Evolutionary conservation across 2,329 filamentous ascomycete species (phyloP), one percentile per base, ranked within the genome.

Genomic region (Cryphonectria nitschkei): DNA sequence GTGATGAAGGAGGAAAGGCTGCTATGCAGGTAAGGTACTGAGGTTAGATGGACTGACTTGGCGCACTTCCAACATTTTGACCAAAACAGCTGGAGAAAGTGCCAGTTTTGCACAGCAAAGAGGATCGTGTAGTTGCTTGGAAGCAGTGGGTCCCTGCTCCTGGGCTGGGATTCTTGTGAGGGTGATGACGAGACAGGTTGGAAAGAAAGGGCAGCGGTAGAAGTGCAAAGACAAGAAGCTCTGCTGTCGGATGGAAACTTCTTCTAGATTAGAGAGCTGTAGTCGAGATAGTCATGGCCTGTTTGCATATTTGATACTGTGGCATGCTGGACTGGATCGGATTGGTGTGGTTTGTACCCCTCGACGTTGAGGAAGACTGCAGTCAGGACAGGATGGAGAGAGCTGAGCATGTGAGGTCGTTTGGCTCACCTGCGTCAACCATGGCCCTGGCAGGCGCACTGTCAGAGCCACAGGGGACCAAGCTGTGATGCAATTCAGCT

Each of bases 1-100:
- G 72, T 32, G 61, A 14, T 11, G 41, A 14, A 58, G 22, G 22
- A 52, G 16, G 39, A 26, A 32, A 32, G 39, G 29, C 56, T 34
- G 29, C 56, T 34, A 58, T 41, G 60, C 37, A 60, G 43, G 46
- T 13, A 50, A 32, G 26, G 56, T 62, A 8, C 46, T 16, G 37
- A 46, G 26, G n/a, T 16, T 29, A 50, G 39, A 2, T 46, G 14
- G 41, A 39, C 69, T 67, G n/a, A 76, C 75, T 65, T 75, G 75
- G 69, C 75, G 75, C 50, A 75, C 66, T 69, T 76, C 75, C 75
- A 76, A 73, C 67, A 72, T 74, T n/a, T 73, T 70, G 65, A 19
- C 62, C 26, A 46, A 34, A 50, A 29, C 22, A 41, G 61, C 43
- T 69, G 60, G 63, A 67, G 68, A 34, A 72, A 69, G 63, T 26